Evolutionary conservation across 2,329 filamentous ascomycete species (phyloP).

Genomic region (Calonectria pseudoturangicola): DNA sequence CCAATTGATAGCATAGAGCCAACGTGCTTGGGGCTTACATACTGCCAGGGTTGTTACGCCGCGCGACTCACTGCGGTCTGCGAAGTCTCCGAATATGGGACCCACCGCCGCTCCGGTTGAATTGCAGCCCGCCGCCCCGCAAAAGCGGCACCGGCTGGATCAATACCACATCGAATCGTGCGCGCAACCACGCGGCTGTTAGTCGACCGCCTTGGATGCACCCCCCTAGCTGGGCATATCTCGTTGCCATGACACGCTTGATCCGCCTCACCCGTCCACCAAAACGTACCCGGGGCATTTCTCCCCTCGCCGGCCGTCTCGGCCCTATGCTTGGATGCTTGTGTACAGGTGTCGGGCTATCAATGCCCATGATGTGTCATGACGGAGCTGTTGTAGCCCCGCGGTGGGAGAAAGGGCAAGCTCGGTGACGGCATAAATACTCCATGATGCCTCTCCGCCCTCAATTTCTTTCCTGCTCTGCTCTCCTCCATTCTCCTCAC

Average conservation of each 20-base stretch:
- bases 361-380: constrained; percentile 39
- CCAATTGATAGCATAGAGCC: neutral
- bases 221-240: constrained; percentile 21
- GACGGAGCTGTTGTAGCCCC: constrained; percentile 39
- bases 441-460: constrained; percentile 26
- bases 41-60: constrained; percentile 5
- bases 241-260: constrained; percentile 30
- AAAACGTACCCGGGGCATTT: neutral
- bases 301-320: constrained; percentile 23
- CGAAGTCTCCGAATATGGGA: constrained; percentile 30
- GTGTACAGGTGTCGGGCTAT: constrained; percentile 49
- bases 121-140: constrained; percentile 51
- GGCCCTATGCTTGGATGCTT: constrained; percentile 13
- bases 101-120: constrained; percentile 51
- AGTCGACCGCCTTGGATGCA: constrained; percentile 18
- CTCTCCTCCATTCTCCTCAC: constrained; percentile 26
- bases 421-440: constrained; percentile 41
- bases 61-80: constrained; percentile 1
- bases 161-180: constrained; percentile 42
- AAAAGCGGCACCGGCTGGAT: constrained; percentile 48
- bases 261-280: constrained; percentile 11
- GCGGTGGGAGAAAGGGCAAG: constrained; percentile 26
- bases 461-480: constrained; percentile 20
- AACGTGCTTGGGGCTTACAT: neutral
- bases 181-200: constrained; percentile 32